Percentiles rank a stretch among this genome's conserved stretches.
Conservation (phyloP, 805 yeast genomes). For the Jamesozyma spencerorum region DNA sequence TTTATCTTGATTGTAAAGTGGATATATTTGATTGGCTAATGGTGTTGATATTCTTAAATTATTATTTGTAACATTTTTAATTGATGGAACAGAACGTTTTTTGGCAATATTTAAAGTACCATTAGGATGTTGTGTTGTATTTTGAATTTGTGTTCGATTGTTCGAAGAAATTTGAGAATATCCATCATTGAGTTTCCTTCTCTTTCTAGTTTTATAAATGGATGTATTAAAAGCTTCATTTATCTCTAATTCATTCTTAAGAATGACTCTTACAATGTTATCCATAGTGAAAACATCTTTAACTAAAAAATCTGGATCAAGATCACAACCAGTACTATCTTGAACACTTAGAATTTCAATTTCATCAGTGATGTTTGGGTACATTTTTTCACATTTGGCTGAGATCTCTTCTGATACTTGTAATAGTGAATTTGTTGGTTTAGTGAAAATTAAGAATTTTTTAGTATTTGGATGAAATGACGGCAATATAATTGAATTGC, state of each 20-base stretch:
- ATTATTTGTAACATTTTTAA: slow-evolving; percentile 5
- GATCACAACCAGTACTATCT: slow-evolving; percentile 58
- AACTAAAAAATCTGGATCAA: slow-evolving; percentile 67
- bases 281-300: slow-evolving; percentile 52
- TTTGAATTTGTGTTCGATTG: neutral
- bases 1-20: slow-evolving; percentile 14
- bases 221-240: slow-evolving; percentile 18
- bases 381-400: slow-evolving; percentile 49
- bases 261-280: slow-evolving; percentile 39
- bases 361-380: slow-evolving; percentile 48
- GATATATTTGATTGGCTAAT: slow-evolving; percentile 33
- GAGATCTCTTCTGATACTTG: slow-evolving; percentile 46
- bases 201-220: slow-evolving; percentile 16
- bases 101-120: slow-evolving; percentile 19
- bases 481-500: slow-evolving; percentile 6
- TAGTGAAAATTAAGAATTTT: slow-evolving; percentile 59
- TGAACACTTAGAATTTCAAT: slow-evolving; percentile 54
- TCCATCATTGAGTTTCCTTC: slow-evolving; percentile 21
- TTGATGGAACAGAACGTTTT: slow-evolving; percentile 9
- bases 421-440: slow-evolving; percentile 37
- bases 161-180: neutral
- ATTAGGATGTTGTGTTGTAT: slow-evolving; percentile 5
- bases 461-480: slow-evolving; percentile 24
- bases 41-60: slow-evolving; percentile 33
- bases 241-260: slow-evolving; percentile 33